These are phyloP conservation scores for Rhizopogon sp. DNA, from an alignment of 768 basidiomycete genomes.

Conservation along the genomic window DNA sequence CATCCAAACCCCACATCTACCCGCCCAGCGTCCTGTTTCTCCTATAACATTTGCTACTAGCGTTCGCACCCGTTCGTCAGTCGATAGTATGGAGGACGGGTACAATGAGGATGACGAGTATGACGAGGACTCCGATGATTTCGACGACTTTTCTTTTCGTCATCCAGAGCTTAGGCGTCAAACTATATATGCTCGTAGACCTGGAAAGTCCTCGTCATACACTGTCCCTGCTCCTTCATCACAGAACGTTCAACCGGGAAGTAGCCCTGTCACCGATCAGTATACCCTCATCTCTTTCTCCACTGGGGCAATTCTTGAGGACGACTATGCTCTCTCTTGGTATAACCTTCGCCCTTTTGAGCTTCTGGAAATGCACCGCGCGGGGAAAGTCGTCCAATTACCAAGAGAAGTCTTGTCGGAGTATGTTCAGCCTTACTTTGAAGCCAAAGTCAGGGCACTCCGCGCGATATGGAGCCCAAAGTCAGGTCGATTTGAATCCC, in stretches of 20 bases:
- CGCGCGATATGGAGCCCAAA: slow-evolving; percentile 34
- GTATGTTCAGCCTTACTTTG: slow-evolving; percentile 58
- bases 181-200: slow-evolving; percentile 6
- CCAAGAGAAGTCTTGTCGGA: slow-evolving; percentile 33
- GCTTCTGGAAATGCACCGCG: slow-evolving; percentile 63
- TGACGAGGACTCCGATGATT: slow-evolving; percentile 20
- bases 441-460: slow-evolving; percentile 48
- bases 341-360: slow-evolving; percentile 60
- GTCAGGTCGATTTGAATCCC: slow-evolving; percentile 22
- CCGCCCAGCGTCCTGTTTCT: slow-evolving; percentile 44
- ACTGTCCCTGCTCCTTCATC: background rate
- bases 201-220: slow-evolving; percentile 6
- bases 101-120: slow-evolving; percentile 29
- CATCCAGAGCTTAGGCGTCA: slow-evolving; percentile 1
- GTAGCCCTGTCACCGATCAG: slow-evolving; percentile 22
- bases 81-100: slow-evolving; percentile 22
- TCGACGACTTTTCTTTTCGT: slow-evolving; percentile 10
- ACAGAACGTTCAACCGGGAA: slow-evolving; percentile 4
- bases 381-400: slow-evolving; percentile 35
- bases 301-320: slow-evolving; percentile 67
- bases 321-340: slow-evolving; percentile 52
- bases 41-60: slow-evolving; percentile 62
- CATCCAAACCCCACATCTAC: slow-evolving; percentile 24
- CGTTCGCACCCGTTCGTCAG: slow-evolving; percentile 9
- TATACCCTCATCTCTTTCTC: slow-evolving; percentile 61